Base-by-base conservation (phyloP, 2,329 filamentous ascomycete species). In the Diaporthe ampelina region DNA sequence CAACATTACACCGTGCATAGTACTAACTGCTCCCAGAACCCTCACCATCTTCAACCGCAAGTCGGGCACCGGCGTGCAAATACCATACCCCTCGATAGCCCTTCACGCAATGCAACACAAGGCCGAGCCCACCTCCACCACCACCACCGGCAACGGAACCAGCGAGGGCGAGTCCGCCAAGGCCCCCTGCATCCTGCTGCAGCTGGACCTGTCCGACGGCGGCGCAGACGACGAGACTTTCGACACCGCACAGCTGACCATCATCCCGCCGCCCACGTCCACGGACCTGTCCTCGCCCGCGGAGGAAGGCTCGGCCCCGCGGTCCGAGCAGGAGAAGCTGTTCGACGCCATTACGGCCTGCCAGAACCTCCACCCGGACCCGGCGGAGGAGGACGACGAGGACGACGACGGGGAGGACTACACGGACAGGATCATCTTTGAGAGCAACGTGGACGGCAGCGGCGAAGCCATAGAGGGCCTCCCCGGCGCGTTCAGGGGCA, bases 341-440 rank as follows among this genome's bases (percentile, higher is more conserved):
- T 95, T 91, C 83, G 88, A 89, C 24, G 93, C 94, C 50, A 91
- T 95, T 76, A 92, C 93, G 1, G 88, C 88, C 29, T 95, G 94
- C 83, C 93, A 93, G 4, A 93, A 95, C 79, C 84, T 95, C 19
- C 92, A 95, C 79, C 94, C 94, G 0, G 93, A 95, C 78, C 91
- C 91, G 0, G 85, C 86, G n/a, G 85, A 86, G 13, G 89, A 87
- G 4, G 90, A 88, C 11, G 88, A 88, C 0, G 90, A 90, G 1
- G 90, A 89, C 1, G 90, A 90, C 1, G 90, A 90, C 0, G 89
- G 88, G 0, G 86, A 80, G 9, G 89, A 89, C 3, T 89, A 88
- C 6, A 87, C 88, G 2, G 88, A 88, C 73, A 83, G 87, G 32
- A 90, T 92, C 48, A 82, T 91, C 5, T 91, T 92, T 68, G 91